A percentile compares a stretch with the other conserved stretches of the same genome.
phyloP scores from a whole-genome alignment of 2,329 filamentous ascomycete genomes.

The Aureobasidium sp. region DNA sequence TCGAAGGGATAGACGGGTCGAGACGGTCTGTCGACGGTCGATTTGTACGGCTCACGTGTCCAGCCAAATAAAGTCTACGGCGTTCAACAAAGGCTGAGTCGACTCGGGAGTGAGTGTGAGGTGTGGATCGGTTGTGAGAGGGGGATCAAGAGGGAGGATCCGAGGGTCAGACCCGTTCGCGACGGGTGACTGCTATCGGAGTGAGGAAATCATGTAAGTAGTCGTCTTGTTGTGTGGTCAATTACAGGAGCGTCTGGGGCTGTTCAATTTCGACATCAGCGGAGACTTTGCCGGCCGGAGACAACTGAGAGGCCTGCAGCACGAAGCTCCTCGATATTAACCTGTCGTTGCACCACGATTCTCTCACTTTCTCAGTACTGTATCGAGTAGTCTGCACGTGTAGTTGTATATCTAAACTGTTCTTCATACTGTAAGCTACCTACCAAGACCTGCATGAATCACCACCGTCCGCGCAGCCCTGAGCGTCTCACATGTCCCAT shows the following conservation, averaged over 20 bases:
- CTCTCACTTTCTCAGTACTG: neutral
- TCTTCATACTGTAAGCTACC: neutral
- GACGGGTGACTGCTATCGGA: conserved; percentile 27
- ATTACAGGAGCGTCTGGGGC: neutral
- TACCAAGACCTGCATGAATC: neutral
- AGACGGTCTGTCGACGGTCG: neutral
- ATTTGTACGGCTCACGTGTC: neutral
- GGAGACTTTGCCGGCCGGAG: neutral
- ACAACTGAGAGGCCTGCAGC: neutral
- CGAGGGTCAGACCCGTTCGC: conserved; percentile 40
- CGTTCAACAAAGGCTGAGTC: conserved; percentile 14
- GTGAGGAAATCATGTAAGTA: neutral
- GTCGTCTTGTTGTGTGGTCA: neutral
- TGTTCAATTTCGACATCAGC: neutral
- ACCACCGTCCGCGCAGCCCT: neutral
- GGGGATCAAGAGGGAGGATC: conserved; percentile 12
- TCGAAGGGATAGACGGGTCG: neutral
- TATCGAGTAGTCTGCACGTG: neutral
- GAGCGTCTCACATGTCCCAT: neutral
- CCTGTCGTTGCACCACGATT: neutral
- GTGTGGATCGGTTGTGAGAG: conserved; percentile 14
- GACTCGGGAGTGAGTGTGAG: neutral
- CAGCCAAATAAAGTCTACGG: conserved; percentile 15
- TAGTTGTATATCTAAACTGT: neutral
- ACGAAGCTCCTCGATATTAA: neutral